These are phyloP conservation scores for Penicillium ucsense DNA, from an alignment of 495 filamentous ascomycete species.

Conservation along the genomic window DNA sequence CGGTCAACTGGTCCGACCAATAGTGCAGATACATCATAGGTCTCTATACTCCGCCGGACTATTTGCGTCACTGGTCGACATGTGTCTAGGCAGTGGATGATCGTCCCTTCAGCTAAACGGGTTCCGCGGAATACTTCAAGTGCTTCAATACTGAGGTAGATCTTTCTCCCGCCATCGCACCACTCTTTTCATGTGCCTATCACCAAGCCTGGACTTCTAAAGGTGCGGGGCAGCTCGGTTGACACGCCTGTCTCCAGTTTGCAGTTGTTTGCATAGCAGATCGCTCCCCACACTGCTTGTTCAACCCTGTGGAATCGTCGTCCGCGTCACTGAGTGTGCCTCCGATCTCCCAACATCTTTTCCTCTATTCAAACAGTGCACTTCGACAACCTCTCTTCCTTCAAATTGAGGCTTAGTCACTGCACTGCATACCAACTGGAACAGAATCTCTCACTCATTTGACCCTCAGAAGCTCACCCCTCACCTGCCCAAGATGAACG, in stretches of 20 bases:
- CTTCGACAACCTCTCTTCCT: no score
- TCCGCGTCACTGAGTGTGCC: no score
- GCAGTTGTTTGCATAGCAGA: conserved; percentile 29
- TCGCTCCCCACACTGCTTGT: conserved; percentile 11
- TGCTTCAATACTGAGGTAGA: not conserved
- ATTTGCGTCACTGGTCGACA: conserved; percentile 4
- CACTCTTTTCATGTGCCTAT: no score
- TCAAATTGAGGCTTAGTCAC: no score
- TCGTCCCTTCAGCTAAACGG: not conserved
- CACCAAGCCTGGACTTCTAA: no score
- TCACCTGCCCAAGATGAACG: conserved; percentile 52
- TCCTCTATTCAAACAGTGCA: no score
- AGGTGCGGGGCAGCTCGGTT: conserved; percentile 2
- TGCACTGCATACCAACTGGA: no score
- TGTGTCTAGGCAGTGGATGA: conserved; percentile 1
- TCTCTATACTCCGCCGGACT: not conserved
- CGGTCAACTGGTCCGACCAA: not conserved
- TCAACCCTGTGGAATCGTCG: not conserved
- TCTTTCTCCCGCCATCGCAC: no score
- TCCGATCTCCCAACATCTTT: no score
- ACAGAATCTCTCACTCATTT: no score
- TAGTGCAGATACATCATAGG: conserved; percentile 3
- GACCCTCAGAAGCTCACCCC: conserved; percentile 17
- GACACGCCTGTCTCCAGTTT: conserved; percentile 13
- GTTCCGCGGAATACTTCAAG: not conserved